Evolutionary conservation across 345 rosid species (phyloP).

Genomic region (Linum usitatissimum): DNA sequence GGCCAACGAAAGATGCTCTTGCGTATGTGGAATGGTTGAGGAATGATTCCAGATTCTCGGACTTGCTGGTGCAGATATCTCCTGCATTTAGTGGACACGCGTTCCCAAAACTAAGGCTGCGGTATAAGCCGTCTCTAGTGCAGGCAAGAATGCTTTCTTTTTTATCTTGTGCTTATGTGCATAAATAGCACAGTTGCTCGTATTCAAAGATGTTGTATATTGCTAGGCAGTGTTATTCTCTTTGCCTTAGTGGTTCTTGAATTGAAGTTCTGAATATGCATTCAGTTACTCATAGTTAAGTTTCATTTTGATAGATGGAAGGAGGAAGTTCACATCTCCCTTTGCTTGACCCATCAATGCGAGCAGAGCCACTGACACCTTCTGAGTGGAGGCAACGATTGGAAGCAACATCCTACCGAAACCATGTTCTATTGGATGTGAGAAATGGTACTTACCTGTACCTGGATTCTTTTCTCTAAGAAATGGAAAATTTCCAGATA

Average conservation of each 20-base stretch:
- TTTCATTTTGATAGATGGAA: constrained; percentile 42
- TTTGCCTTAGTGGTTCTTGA: not conserved
- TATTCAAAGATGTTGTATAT: no score
- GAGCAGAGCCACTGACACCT: constrained; percentile 68
- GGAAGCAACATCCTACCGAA: constrained; percentile 30
- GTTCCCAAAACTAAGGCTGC: constrained; percentile 76
- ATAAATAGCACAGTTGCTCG: no score
- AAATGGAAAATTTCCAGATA: not conserved
- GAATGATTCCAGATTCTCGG: constrained; percentile 54
- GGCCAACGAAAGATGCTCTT: constrained; percentile 65
- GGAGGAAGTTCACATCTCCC: constrained; percentile 84
- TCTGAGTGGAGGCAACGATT: constrained; percentile 74
- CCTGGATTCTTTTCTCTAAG: constrained; percentile 5
- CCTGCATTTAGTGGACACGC: constrained; percentile 70
- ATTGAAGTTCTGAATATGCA: not conserved
- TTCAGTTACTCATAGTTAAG: not conserved
- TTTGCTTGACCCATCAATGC: constrained; percentile 53
- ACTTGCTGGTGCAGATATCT: constrained; percentile 71
- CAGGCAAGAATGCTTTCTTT: constrained; percentile 42
- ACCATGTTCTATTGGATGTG: constrained; percentile 58
- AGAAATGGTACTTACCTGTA: constrained; percentile 59
- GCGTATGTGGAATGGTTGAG: constrained; percentile 75
- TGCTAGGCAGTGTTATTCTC: not conserved
- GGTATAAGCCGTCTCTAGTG: constrained; percentile 76
- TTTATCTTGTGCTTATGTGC: not conserved